Conservation (phyloP, 2,329 filamentous ascomycete genomes). For the Xylariales sp. region DNA sequence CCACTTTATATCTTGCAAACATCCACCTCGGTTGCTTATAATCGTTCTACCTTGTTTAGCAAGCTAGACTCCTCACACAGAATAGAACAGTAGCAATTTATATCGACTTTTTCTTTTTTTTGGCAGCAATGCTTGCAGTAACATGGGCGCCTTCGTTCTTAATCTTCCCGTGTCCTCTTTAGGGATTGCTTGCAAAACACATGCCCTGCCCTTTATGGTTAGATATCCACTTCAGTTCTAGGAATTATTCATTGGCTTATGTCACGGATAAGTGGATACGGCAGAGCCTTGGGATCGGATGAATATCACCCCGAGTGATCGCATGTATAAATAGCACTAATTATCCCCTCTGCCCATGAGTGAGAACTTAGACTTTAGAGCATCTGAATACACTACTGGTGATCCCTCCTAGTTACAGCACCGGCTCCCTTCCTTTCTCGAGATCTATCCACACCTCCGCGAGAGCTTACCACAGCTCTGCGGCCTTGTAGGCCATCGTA, state of each 20-base stretch:
- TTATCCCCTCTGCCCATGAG: too few relatives aligned
- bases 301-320: too few relatives aligned
- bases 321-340: too few relatives aligned
- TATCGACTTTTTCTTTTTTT: background rate
- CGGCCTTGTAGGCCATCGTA: conserved; percentile 2
- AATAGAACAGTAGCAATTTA: conserved; percentile 3
- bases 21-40: background rate
- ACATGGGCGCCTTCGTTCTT: background rate
- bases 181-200: background rate
- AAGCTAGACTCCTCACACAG: background rate
- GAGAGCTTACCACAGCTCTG: conserved; percentile 1
- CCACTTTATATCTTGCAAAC: background rate
- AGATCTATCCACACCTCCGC: too few relatives aligned
- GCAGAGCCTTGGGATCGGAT: too few relatives aligned
- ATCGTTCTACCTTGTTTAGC: background rate
- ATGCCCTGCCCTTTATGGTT: background rate
- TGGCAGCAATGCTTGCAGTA: conserved; percentile 1
- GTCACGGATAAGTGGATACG: too few relatives aligned
- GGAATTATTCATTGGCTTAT: background rate
- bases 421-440: too few relatives aligned
- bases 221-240: background rate
- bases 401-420: too few relatives aligned
- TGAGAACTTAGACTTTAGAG: too few relatives aligned
- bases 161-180: background rate
- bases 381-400: too few relatives aligned